Conservation (phyloP, 2,329 filamentous ascomycete genomes). For the Scytalidium lignicola region DNA sequence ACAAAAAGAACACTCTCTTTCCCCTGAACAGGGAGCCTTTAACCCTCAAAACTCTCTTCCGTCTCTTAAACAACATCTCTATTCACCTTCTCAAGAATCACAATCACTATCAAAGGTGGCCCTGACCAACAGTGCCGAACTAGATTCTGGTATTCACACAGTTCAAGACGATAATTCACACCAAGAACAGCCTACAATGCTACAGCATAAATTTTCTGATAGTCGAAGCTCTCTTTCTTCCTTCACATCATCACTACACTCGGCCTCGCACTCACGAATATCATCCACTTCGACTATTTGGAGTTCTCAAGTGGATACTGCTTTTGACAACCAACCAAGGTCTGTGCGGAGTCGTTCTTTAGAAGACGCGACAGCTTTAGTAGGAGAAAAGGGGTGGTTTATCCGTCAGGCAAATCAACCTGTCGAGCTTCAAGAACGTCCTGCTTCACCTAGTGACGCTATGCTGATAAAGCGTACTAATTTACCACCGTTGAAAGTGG, state of each 20-base stretch:
- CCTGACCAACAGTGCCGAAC: not conserved
- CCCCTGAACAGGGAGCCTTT: not conserved
- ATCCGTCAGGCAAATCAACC: not conserved
- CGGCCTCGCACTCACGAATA: slow-evolving; percentile 25
- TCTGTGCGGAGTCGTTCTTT: not conserved
- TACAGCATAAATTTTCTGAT: slow-evolving; percentile 26
- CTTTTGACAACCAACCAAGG: not conserved
- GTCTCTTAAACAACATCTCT: not conserved
- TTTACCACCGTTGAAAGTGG: slow-evolving; percentile 15
- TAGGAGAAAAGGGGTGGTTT: not conserved
- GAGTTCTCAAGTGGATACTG: slow-evolving; percentile 9
- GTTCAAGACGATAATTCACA: slow-evolving; percentile 19
- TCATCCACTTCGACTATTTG: slow-evolving; percentile 28
- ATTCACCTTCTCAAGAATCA: not conserved
- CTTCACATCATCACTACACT: slow-evolving; percentile 25
- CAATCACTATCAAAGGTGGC: slow-evolving; percentile 3
- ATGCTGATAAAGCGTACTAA: slow-evolving; percentile 25
- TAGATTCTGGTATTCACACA: not conserved
- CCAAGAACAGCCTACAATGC: slow-evolving; percentile 14
- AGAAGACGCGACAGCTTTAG: not conserved
- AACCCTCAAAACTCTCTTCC: not conserved
- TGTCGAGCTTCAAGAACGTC: slow-evolving; percentile 9
- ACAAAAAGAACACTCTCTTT: not conserved
- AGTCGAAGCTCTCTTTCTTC: slow-evolving; percentile 29
- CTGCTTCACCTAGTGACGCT: slow-evolving; percentile 27